Evolutionary conservation across 1,284 basidiomycete genomes (phyloP), one percentile per base, ranked within the genome.

Genomic region (Trichosporon sp.): DNA sequence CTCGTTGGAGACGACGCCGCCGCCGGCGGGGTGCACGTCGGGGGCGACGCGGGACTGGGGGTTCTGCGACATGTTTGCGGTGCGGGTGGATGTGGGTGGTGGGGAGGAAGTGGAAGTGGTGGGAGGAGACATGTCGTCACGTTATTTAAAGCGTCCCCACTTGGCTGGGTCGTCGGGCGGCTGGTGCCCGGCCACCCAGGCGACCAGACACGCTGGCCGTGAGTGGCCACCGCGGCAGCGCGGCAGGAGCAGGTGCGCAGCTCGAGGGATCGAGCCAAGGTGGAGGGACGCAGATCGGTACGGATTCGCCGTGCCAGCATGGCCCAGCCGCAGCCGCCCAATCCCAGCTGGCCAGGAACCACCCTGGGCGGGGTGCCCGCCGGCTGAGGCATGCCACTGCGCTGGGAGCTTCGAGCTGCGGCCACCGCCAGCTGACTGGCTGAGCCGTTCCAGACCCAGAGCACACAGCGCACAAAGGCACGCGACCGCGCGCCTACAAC

Each of bases 21-120:
- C 71, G 47, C 65, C 65, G 42, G 58, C 64, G n/a, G 71, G 71
- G 65, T 69, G 58, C 60, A 72, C 51, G 3, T 72, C 71, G 18
- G 71, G 71, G 4, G 67, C 67, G 63, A 72, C 71, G 53, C 69
- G 68, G 23, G 69, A 70, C 21, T 53, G 68, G 53, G 64, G 64
- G 32, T 31, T 63, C 53, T 58, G 35, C 27, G 63, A 64, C 63
- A 44, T 64, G 42, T 44, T 4, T 44, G 34, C 18, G 29, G 60
- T 21, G 31, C 21, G 60, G 23, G 42, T 68, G 42, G 31, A 65
- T 44, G n/a, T n/a, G 53, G 15, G 27, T 18, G 21, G 47, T 29
- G 29, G 64, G 15, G 47, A 51, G 47, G 27, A 18, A n/a, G 56
- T 29, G 18, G 27, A 15, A 60, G 27, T n/a, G 56, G 29, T 31